These are phyloP conservation scores for Truncatella angustata DNA, from an alignment of 2,329 filamentous ascomycete genomes.

Conservation along the genomic window DNA sequence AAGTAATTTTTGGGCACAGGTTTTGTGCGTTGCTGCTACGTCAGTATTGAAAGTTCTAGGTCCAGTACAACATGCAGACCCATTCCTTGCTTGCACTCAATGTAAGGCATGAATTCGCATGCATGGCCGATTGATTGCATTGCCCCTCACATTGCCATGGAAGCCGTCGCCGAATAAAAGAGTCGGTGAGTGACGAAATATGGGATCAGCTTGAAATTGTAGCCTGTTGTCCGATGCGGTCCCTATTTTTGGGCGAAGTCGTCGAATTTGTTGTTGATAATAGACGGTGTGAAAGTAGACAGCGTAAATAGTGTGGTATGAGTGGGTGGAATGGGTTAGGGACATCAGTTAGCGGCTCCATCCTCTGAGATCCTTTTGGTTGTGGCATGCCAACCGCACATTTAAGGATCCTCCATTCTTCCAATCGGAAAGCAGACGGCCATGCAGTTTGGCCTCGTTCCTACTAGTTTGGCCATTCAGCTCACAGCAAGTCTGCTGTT, in stretches of 20 bases:
- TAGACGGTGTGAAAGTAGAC: slow-evolving; percentile 7
- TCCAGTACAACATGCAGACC: background rate
- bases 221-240: slow-evolving; percentile 5
- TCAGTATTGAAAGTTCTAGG: background rate
- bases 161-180: slow-evolving; percentile 7
- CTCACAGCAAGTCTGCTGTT: slow-evolving; percentile 5
- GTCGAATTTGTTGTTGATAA: slow-evolving; percentile 9
- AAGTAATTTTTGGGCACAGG: background rate
- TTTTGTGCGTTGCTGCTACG: slow-evolving; percentile 3
- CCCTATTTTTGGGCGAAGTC: slow-evolving; percentile 9
- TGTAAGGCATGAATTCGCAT: slow-evolving; percentile 10
- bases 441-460: slow-evolving; percentile 4
- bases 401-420: slow-evolving; percentile 5
- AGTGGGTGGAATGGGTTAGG: slow-evolving; percentile 12
- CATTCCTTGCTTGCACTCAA: background rate
- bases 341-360: slow-evolving; percentile 10
- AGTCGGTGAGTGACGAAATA: slow-evolving; percentile 13
- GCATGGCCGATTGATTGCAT: slow-evolving; percentile 1
- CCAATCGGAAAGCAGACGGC: slow-evolving; percentile 11
- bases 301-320: slow-evolving; percentile 2
- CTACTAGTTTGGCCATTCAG: slow-evolving; percentile 9
- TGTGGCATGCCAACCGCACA: slow-evolving; percentile 5
- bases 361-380: slow-evolving; percentile 7
- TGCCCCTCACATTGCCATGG: slow-evolving; percentile 6
- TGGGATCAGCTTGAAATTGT: background rate